These are phyloP conservation scores for Datura wrightii DNA, from an alignment of 257 asterid genomes.

Conservation along the genomic window DNA sequence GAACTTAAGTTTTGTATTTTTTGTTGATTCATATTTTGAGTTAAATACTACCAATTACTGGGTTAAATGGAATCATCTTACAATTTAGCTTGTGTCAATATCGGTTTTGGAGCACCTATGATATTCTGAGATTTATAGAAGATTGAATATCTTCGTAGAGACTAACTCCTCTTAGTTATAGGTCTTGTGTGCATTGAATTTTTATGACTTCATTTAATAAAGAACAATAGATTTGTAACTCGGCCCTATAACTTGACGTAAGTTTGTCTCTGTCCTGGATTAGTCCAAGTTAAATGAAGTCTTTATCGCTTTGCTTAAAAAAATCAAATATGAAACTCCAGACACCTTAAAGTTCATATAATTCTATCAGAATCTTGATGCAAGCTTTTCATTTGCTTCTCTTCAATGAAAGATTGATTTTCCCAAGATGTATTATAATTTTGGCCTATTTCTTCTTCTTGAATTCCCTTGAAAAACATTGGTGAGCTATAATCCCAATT, in stretches of 20 bases:
- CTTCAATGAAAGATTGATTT: background rate
- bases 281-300: background rate
- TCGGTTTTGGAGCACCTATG: background rate
- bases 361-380: background rate
- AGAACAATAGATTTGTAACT: background rate
- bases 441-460: background rate
- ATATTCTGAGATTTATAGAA: background rate
- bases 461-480: background rate
- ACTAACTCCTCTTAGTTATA: background rate
- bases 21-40: background rate
- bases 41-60: background rate
- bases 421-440: background rate
- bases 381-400: background rate
- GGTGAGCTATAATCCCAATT: background rate
- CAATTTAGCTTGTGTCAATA: background rate
- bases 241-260: background rate
- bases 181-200: background rate
- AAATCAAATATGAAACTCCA: background rate
- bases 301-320: background rate
- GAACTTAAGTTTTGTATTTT: too few species aligned
- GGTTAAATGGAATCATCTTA: background rate
- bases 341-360: background rate
- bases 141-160: background rate
- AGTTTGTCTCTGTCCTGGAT: background rate
- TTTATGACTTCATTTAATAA: background rate